Percentiles rank a stretch among this genome's conserved stretches.
phyloP scores from a whole-genome alignment of 2,329 filamentous ascomycete genomes.

The Eutypa lata region DNA sequence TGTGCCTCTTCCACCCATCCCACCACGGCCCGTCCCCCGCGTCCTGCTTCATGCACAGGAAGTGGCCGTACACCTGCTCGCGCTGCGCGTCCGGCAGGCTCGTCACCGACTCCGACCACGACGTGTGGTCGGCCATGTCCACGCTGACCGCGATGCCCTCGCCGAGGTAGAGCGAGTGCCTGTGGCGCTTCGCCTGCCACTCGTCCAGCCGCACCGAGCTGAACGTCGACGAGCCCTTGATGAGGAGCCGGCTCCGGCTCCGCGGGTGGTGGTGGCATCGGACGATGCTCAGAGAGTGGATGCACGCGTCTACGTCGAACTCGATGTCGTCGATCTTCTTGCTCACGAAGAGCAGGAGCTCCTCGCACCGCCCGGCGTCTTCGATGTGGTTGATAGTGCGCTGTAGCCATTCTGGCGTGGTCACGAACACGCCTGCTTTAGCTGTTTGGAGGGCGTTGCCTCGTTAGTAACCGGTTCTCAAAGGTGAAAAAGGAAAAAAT shows the following conservation, averaged over 20 bases:
- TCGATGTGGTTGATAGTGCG: constrained; percentile 2
- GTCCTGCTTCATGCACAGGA: constrained; percentile 3
- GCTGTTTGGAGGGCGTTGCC: neutral
- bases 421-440: constrained; percentile 2
- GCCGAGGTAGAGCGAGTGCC: constrained; percentile 1
- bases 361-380: neutral
- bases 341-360: constrained; percentile 1
- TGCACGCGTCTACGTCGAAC: neutral
- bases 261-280: neutral
- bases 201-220: constrained; percentile 1
- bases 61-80: constrained; percentile 3
- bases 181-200: constrained; percentile 1
- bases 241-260: neutral
- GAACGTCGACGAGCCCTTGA: constrained; percentile 1
- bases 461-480: neutral
- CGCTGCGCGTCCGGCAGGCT: neutral
- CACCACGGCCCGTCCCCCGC: neutral
- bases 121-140: neutral
- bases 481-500: no score
- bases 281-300: neutral
- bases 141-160: constrained; percentile 1
- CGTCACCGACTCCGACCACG: neutral
- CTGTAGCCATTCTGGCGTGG: constrained; percentile 1
- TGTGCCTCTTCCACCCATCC: neutral
- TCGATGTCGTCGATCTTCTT: constrained; percentile 3